Percentiles rank a stretch among this genome's conserved stretches.
Conservation (phyloP, 257 asterid species). For the Cinchona pubescens region DNA sequence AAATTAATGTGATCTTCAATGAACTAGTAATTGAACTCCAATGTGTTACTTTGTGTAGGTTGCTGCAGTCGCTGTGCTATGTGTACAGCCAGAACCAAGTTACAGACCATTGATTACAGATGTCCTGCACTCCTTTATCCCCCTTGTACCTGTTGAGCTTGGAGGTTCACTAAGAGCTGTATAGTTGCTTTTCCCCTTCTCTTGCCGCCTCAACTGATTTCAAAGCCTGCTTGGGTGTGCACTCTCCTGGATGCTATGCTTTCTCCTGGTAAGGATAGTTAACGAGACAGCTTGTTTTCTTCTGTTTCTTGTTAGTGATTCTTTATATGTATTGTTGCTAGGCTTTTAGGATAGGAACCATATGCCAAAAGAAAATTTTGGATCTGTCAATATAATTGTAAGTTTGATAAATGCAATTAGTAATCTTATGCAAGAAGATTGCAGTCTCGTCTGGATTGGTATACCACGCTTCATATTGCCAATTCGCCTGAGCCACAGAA, state of each 20-base stretch:
- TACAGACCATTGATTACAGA: constrained; percentile 91
- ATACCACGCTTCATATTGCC: neutral
- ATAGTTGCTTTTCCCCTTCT: constrained; percentile 35
- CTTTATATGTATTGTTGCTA: constrained; percentile 15
- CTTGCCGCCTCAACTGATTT: constrained; percentile 22
- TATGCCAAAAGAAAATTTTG: constrained; percentile 17
- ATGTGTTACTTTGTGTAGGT: constrained; percentile 43
- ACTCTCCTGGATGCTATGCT: constrained; percentile 11
- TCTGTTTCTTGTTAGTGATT: constrained; percentile 11
- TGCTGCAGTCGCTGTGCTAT: constrained; percentile 94
- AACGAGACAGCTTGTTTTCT: constrained; percentile 12
- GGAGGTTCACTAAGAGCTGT: constrained; percentile 76
- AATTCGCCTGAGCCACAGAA: neutral
- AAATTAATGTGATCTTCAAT: neutral
- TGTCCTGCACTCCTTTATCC: constrained; percentile 90
- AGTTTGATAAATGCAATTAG: constrained; percentile 25
- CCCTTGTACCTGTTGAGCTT: constrained; percentile 85
- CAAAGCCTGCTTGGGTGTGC: constrained; percentile 12
- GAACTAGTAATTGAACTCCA: constrained; percentile 1
- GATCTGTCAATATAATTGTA: constrained; percentile 36
- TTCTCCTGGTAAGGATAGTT: constrained; percentile 7
- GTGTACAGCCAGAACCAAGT: constrained; percentile 96
- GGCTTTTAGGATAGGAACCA: constrained; percentile 24
- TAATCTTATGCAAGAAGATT: neutral
- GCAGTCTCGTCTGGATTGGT: constrained; percentile 1